Evolutionary conservation across 805 yeast species (phyloP), one percentile per base, ranked within the genome.

Genomic region (Zygoascus bituminiphila): DNA sequence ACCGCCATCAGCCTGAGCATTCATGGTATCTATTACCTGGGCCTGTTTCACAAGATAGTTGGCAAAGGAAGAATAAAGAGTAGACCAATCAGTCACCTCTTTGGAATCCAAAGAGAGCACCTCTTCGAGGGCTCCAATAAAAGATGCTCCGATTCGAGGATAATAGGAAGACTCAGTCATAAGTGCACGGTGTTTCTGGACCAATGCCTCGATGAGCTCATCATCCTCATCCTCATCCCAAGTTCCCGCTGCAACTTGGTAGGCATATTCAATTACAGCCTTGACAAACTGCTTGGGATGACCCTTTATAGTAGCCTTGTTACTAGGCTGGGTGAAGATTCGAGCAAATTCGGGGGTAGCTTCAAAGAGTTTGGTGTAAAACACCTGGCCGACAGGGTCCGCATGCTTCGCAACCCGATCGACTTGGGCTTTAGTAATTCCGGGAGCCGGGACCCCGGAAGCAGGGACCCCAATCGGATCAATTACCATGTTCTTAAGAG

Each of bases 1-100:
- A 8, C 71, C 72, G 1, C 65, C 72, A 15, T 62, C 57, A 29
- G 63, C 57, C 15, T 54, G 47, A 44, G 54, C 58, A 38, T 64
- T 65, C n/a, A 59, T 53, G 23, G 61, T 52, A 59, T 82, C 83
- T 54, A 70, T 60, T 4, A 64, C 64, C 45, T 62, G 63, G 62
- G 83, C 88, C 23, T 76, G 73, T 36, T 69, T 62, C 53, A 83
- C 81, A 54, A 82, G 69, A 10, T 78, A 62, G 49, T 78, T 72
- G 8, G 88, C 88, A 51, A 82, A 69, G 49, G 74, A 77, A 31
- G 73, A 75, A 61, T 82, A 82, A 4, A 88, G 87, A 41, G 68
- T 72, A 20, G 71, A 67, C 86, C 87, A 82, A 14, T 86, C 85
- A 25, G 66, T 71, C 43, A 80, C 55, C 5, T 72, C 78, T 3